phyloP scores from a whole-genome alignment of 495 filamentous ascomycete genomes.

The Mytilinidion resinicola region DNA sequence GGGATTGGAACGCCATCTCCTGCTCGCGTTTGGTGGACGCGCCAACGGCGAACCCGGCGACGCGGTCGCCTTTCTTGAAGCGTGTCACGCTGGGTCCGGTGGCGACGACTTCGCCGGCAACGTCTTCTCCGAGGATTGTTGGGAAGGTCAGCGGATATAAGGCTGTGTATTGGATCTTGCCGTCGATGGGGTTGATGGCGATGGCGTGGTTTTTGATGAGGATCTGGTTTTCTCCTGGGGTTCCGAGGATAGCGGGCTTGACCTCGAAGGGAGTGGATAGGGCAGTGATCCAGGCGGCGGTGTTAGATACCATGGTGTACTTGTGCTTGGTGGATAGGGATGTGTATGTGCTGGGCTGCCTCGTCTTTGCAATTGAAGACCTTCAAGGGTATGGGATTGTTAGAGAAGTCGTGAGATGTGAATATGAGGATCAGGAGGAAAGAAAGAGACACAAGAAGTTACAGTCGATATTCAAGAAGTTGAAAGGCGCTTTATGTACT shows the following conservation, averaged over 20 bases:
- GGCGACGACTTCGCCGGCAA: conserved; percentile 8
- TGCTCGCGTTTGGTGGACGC: not conserved
- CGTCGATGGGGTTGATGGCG: conserved; percentile 43
- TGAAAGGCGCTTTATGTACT: too few species aligned
- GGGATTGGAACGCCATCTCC: conserved; percentile 37
- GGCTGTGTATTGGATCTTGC: conserved; percentile 35
- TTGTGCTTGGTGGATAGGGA: too few species aligned
- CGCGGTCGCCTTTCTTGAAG: conserved; percentile 43
- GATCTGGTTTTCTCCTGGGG: conserved; percentile 34
- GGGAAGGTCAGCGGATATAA: conserved; percentile 39
- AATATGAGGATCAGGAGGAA: too few species aligned
- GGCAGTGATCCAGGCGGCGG: not conserved
- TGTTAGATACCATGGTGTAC: too few species aligned
- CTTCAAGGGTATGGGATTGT: too few species aligned
- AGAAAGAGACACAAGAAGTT: too few species aligned
- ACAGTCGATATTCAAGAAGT: too few species aligned
- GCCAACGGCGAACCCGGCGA: conserved; percentile 29
- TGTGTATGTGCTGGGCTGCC: too few species aligned
- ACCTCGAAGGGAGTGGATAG: conserved; percentile 30
- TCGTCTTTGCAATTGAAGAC: too few species aligned
- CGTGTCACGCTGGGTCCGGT: conserved; percentile 15
- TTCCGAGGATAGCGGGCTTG: conserved; percentile 28
- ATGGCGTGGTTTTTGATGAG: conserved; percentile 36
- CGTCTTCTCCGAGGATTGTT: conserved; percentile 29
- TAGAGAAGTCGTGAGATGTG: too few species aligned